phyloP scores from a whole-genome alignment of 768 basidiomycete species.

The Lentinus brumalis region DNA sequence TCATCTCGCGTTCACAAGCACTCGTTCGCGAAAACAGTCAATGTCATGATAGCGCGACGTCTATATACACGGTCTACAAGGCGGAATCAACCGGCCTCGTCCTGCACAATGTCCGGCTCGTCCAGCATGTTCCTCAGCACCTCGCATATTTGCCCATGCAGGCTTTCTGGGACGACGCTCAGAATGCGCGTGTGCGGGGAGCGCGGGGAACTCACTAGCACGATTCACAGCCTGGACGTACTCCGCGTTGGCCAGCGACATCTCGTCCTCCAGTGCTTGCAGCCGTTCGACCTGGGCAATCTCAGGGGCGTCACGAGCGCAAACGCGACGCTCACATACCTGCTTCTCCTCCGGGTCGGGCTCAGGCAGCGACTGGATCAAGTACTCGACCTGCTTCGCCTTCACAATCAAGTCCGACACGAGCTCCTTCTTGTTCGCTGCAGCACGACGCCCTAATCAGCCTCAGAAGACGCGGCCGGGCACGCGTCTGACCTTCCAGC shows the following conservation, averaged over 20 bases:
- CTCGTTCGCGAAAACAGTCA: too few species aligned
- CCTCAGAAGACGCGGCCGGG: background rate
- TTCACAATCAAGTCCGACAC: constrained; percentile 82
- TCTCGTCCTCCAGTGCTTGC: constrained; percentile 65
- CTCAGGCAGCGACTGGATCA: constrained; percentile 78
- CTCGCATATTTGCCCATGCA: constrained; percentile 29
- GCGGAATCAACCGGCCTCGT: constrained; percentile 20
- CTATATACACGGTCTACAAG: too few species aligned
- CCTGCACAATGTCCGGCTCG: constrained; percentile 24
- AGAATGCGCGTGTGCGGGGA: background rate
- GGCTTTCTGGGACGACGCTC: constrained; percentile 17
- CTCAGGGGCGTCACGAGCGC: constrained; percentile 26
- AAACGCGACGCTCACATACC: constrained; percentile 38
- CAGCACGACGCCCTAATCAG: background rate
- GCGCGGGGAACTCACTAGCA: constrained; percentile 47
- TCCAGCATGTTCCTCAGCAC: constrained; percentile 29
- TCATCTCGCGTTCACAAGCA: too few species aligned
- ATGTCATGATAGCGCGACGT: too few species aligned
- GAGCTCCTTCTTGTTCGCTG: constrained; percentile 84
- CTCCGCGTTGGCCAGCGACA: constrained; percentile 72
- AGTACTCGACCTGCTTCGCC: constrained; percentile 85
- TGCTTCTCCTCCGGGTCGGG: constrained; percentile 80
- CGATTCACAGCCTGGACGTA: constrained; percentile 72
- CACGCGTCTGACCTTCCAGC: constrained; percentile 17
- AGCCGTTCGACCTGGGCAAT: constrained; percentile 65